Percentiles rank a stretch among this genome's conserved stretches.
Evolutionary conservation across 495 filamentous ascomycete genomes (phyloP).

Genomic region (Penicillium silybi): DNA sequence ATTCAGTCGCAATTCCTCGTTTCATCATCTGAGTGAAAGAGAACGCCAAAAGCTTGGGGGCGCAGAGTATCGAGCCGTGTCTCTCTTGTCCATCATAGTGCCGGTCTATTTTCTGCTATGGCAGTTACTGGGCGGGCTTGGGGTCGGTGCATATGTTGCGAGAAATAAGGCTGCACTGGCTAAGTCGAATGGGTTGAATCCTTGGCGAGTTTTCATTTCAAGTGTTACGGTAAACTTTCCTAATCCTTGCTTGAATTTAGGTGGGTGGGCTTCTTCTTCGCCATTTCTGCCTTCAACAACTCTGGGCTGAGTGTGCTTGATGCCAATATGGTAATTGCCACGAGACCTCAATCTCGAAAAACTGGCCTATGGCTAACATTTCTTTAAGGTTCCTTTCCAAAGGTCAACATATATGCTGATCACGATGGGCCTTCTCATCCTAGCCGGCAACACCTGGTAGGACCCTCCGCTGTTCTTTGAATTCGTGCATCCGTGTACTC

Average conservation of each 20-base stretch:
- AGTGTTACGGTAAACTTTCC: neutral
- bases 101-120: slow-evolving; percentile 66
- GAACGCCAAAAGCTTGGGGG: slow-evolving; percentile 68
- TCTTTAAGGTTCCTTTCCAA: slow-evolving; percentile 1
- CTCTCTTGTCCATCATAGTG: slow-evolving; percentile 58
- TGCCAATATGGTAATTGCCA: neutral
- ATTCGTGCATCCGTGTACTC: neutral
- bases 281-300: slow-evolving; percentile 5
- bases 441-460: slow-evolving; percentile 1
- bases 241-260: neutral
- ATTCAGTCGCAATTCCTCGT: slow-evolving; percentile 54
- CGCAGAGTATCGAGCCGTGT: slow-evolving; percentile 65
- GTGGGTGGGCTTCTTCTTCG: slow-evolving; percentile 4
- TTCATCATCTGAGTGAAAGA: slow-evolving; percentile 54
- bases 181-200: slow-evolving; percentile 57
- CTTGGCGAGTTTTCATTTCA: slow-evolving; percentile 28
- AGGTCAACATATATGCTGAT: slow-evolving; percentile 4
- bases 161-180: slow-evolving; percentile 47
- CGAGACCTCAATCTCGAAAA: neutral
- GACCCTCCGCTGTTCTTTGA: neutral
- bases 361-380: neutral
- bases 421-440: slow-evolving; percentile 2
- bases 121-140: slow-evolving; percentile 64
- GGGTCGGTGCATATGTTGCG: slow-evolving; percentile 63
- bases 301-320: slow-evolving; percentile 3